These are phyloP conservation scores for Phaeosphaeriaceae sp. DNA, from an alignment of 2,329 filamentous ascomycete species.

Conservation along the genomic window DNA sequence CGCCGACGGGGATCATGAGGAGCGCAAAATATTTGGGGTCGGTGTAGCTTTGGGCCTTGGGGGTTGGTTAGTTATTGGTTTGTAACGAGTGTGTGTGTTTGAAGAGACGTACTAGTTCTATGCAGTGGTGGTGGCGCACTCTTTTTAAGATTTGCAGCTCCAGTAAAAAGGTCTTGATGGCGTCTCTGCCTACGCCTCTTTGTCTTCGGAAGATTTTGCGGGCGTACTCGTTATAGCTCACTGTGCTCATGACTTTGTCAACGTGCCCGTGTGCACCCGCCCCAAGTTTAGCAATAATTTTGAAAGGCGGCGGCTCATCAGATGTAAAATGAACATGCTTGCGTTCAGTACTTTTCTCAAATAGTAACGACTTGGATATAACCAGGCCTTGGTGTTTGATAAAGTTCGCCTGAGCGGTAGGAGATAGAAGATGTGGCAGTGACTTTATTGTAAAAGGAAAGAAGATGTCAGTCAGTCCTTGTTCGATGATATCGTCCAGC, in stretches of 20 bases:
- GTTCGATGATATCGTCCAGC: conserved; percentile 9
- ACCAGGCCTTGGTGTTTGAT: conserved; percentile 8
- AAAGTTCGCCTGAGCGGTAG: conserved; percentile 4
- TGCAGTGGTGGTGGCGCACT: conserved; percentile 11
- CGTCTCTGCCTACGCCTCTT: conserved; percentile 5
- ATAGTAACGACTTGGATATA: conserved; percentile 11
- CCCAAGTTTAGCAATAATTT: conserved; percentile 8
- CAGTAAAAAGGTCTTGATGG: conserved; percentile 8
- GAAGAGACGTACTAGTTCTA: conserved; percentile 3
- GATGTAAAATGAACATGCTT: conserved; percentile 5
- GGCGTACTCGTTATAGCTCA: conserved; percentile 5
- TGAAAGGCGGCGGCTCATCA: conserved; percentile 8
- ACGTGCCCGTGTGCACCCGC: conserved; percentile 7
- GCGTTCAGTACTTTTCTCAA: conserved; percentile 9
- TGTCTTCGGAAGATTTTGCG: conserved; percentile 5
- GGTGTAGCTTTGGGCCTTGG: conserved; percentile 30
- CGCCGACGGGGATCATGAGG: conserved; percentile 33
- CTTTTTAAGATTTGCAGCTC: conserved; percentile 11
- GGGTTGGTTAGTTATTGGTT: not conserved
- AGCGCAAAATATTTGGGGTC: conserved; percentile 37
- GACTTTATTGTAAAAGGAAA: conserved; percentile 13
- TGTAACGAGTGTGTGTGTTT: too few relatives aligned
- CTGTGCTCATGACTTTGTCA: conserved; percentile 8
- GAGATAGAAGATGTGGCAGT: conserved; percentile 10
- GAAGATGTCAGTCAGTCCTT: conserved; percentile 16